Evolutionary conservation across 148 eudicot species (phyloP).

Genomic region (Vaccinium corymbosum): DNA sequence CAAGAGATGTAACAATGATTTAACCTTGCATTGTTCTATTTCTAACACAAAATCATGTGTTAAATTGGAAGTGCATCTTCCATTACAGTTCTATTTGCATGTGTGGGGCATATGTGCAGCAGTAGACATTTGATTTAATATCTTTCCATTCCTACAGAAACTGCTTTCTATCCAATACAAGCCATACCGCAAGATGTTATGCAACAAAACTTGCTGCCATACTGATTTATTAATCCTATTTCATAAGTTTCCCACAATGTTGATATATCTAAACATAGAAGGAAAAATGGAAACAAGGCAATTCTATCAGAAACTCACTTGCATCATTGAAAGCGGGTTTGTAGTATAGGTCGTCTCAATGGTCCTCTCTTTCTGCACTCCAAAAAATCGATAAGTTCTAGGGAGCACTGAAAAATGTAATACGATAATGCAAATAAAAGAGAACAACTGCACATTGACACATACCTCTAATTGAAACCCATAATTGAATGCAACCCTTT

Average conservation of each 20-base stretch:
- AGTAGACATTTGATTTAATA: not conserved
- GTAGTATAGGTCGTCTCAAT: slow-evolving; percentile 82
- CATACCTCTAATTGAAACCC: slow-evolving; percentile 86
- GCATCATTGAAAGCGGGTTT: slow-evolving; percentile 93
- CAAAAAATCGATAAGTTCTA: not conserved
- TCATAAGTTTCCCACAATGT: not conserved
- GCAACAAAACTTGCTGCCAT: not conserved
- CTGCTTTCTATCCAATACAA: not conserved
- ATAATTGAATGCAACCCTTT: slow-evolving; percentile 61
- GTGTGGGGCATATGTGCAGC: not conserved
- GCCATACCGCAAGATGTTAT: not conserved
- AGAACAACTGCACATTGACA: not conserved
- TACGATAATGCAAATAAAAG: not conserved
- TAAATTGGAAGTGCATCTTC: not conserved
- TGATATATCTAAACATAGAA: not conserved
- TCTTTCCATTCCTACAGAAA: not conserved
- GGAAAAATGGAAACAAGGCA: not conserved
- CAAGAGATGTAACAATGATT: not conserved
- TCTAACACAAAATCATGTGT: not conserved
- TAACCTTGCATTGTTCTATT: not conserved
- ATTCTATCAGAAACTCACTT: slow-evolving; percentile 45
- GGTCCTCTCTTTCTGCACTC: slow-evolving; percentile 63
- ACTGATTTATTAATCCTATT: not conserved
- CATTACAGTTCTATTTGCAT: not conserved
- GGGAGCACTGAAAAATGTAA: not conserved